These are phyloP conservation scores for Nepenthes mirabilis DNA, from an alignment of 148 eudicot genomes.

Conservation along the genomic window DNA sequence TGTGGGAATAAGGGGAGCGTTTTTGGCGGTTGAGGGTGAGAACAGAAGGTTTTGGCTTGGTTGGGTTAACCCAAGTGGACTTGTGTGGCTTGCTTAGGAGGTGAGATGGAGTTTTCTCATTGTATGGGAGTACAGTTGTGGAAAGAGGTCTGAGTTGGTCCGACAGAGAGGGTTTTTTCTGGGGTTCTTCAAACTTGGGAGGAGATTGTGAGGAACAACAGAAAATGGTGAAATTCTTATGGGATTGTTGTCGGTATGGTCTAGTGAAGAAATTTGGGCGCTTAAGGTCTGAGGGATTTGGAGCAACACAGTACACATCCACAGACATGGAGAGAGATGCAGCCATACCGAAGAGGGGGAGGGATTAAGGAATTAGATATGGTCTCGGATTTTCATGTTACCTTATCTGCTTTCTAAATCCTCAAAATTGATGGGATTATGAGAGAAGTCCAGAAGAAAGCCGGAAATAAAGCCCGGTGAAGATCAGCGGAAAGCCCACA, in stretches of 20 bases:
- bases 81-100: slow-evolving; percentile 49
- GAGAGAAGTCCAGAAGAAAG: no score
- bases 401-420: no score
- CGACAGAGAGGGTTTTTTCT: slow-evolving; percentile 55
- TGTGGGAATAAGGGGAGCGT: slow-evolving; percentile 30
- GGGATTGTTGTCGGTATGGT: slow-evolving; percentile 13
- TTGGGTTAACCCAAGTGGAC: slow-evolving; percentile 89
- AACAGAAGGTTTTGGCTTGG: slow-evolving; percentile 56
- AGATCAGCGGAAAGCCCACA: no score
- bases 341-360: slow-evolving; percentile 30
- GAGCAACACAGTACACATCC: slow-evolving; percentile 35
- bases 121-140: slow-evolving; percentile 29
- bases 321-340: slow-evolving; percentile 46
- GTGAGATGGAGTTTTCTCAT: slow-evolving; percentile 23
- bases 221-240: slow-evolving; percentile 23
- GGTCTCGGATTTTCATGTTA: no score
- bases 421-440: no score
- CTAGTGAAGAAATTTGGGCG: slow-evolving; percentile 20
- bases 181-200: slow-evolving; percentile 17
- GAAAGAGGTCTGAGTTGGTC: slow-evolving; percentile 66
- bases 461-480: no score
- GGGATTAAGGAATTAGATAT: not conserved
- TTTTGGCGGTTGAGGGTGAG: slow-evolving; percentile 66
- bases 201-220: slow-evolving; percentile 33
- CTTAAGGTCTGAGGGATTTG: slow-evolving; percentile 26